Evolutionary conservation across 176 grass and related monocot species (phyloP).

Genomic region (Avena atlantica): DNA sequence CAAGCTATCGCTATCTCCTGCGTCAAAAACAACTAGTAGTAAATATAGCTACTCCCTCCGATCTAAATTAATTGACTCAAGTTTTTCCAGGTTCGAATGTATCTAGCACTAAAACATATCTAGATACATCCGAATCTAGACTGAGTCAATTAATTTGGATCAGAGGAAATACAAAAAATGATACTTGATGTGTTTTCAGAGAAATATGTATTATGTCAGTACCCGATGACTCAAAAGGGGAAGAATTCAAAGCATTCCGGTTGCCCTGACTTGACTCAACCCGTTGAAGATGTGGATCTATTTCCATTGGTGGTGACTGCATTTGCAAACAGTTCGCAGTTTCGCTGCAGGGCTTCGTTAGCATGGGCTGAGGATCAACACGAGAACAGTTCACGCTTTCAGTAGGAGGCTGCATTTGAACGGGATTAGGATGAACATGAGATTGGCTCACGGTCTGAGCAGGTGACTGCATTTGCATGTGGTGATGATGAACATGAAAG

Average conservation of each 20-base stretch:
- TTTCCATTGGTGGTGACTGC: neutral
- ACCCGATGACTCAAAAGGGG: neutral
- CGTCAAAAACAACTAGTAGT: neutral
- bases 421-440: neutral
- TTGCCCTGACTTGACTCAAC: neutral
- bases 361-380: neutral
- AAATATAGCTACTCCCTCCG: neutral
- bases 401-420: neutral
- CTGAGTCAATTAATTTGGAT: too few species aligned
- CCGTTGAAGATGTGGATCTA: neutral
- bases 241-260: neutral
- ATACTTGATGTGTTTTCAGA: neutral
- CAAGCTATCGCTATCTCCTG: neutral
- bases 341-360: neutral
- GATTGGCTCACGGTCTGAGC: neutral
- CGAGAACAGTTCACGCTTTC: neutral
- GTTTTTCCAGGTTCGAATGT: too few species aligned
- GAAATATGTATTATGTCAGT: neutral
- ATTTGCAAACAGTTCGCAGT: neutral
- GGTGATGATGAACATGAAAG: neutral
- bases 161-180: neutral
- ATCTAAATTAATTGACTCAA: too few species aligned
- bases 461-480: neutral
- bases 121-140: too few species aligned
- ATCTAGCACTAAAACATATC: too few species aligned